Conservation (phyloP, 2,329 filamentous ascomycete genomes). For the Penicillium palitans region DNA sequence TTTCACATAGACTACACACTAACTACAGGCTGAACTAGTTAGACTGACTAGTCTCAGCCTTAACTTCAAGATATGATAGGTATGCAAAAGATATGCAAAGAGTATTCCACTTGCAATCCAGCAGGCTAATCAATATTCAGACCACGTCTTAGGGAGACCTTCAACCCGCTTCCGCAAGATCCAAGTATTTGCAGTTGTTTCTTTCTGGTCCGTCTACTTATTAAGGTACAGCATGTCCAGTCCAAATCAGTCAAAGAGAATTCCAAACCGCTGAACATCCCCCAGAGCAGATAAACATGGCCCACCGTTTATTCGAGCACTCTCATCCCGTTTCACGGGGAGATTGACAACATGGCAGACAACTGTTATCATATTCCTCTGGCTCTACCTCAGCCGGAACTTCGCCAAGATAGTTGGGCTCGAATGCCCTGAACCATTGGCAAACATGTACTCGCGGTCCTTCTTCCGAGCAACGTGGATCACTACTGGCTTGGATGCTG, state of each 20-base stretch:
- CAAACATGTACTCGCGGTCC: conserved; percentile 86
- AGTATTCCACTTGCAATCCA: neutral
- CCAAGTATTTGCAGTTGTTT: conserved; percentile 86
- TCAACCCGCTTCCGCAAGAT: conserved; percentile 89
- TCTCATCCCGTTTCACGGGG: conserved; percentile 70
- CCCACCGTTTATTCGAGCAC: conserved; percentile 68
- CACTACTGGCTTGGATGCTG: conserved; percentile 88
- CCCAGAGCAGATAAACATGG: conserved; percentile 80
- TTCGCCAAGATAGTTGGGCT: conserved; percentile 90
- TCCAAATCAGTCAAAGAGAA: neutral
- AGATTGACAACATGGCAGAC: conserved; percentile 87
- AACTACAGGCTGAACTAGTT: neutral
- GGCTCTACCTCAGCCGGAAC: conserved; percentile 87
- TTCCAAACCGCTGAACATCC: neutral
- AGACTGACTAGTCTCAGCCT: neutral
- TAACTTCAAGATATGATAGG: conserved; percentile 33
- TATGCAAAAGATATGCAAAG: conserved; percentile 12
- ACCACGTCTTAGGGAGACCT: conserved; percentile 88
- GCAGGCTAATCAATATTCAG: conserved; percentile 43
- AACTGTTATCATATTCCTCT: conserved; percentile 81
- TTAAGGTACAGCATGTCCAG: conserved; percentile 58
- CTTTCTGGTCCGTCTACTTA: conserved; percentile 87
- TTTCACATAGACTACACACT: conserved; percentile 3
- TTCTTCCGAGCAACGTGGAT: conserved; percentile 98
- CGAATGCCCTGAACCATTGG: conserved; percentile 87